Base-by-base conservation (phyloP, 352 stramenopile species). In the Phytophthora cactorum region DNA sequence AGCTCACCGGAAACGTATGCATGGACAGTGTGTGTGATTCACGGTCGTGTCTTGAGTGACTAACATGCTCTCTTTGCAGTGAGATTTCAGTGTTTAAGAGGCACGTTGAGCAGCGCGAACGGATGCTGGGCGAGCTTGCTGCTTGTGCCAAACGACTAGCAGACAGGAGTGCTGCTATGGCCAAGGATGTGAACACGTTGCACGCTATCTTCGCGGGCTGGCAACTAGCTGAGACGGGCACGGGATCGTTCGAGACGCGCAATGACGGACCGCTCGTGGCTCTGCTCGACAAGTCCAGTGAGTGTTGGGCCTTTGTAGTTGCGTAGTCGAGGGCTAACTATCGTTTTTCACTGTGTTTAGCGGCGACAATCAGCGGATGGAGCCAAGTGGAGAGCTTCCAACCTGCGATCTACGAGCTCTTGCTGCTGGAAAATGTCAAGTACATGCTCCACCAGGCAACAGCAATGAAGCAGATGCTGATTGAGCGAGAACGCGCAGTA, bases 371-470 rank as follows among this genome's bases (percentile, higher is more conserved):
- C 25, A 63, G 57, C 2, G 56, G 69, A 5, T 93, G 84, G 84
- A 79, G 74, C 45, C 74, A 89, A 43, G 68, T 81, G 14, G 56
- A 72, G 14, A 74, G 57, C 15, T 81, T 86, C 56, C 78, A 89
- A 36, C 79, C 84, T 22, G 68, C 51, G n/a, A 86, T 91, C 17
- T 86, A 88, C 68, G 85, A 90, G 59, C 63, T 93, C 4, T 63
- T 88, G 36, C 59, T 93, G 29, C 76, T 91, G 44, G 85, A 90
- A 61, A 79, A 75, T 46, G 52, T 89, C 64, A 87, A 86, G 55
- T 93, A 91, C 59, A 62, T 93, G 54, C 70, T 78, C 5, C 70
- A 77, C 31, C 84, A 93, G 64, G 66, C 75, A 29, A 78, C 66
- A 9, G 82, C 77, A 43, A 77, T 93, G 60, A 88, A 86, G 60